Evolutionary conservation across 2,329 filamentous ascomycete species (phyloP), one percentile per base, ranked within the genome.

Genomic region (Trichoderma citrinoviride): DNA sequence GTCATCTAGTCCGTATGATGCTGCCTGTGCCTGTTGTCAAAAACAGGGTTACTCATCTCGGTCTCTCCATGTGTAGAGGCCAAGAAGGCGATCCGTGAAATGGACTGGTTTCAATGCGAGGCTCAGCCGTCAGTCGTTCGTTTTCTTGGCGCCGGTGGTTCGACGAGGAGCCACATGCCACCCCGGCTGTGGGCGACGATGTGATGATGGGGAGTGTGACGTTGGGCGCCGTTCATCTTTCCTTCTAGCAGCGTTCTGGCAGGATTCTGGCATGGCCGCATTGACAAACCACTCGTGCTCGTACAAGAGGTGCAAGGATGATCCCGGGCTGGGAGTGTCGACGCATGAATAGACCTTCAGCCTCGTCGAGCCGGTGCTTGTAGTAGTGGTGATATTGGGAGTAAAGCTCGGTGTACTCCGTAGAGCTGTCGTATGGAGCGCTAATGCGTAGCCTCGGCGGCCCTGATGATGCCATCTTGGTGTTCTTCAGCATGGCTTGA

Each of bases 111-210:
- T 27, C 17, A 21, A 15, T 23, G n/a, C 25, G 37, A 61, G 47
- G 58, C 58, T 61, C 58, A 61, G 58, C 58, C 58, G 37, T 61
- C 58, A 61, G 58, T 53, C 58, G 58, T 44, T 53, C 47, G 58
- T 33, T 61, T 53, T 15, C 47, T 52, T 60, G 52, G 58, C 47
- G 58, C 25, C 58, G 47, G 57, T 52, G 46, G 46, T 61, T 50
- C 46, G 57, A 61, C 46, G 23, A 60, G 44, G 56, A 60, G 33
- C 56, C 46, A 61, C 47, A 21, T 19, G 23, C 23, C 57, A 27
- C 57, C 57, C 57, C 46, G 25, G 58, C 47, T 41, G 25, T 60
- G 21, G 44, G n/a, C 7, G 23, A 52, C 8, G 15, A 50, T 6
- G 14, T 33, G 43, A 46, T 17, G 43, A 46, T 17, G 43, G 33